Conservation (phyloP, 179 eudicot species). For the Drosera spatulata region DNA sequence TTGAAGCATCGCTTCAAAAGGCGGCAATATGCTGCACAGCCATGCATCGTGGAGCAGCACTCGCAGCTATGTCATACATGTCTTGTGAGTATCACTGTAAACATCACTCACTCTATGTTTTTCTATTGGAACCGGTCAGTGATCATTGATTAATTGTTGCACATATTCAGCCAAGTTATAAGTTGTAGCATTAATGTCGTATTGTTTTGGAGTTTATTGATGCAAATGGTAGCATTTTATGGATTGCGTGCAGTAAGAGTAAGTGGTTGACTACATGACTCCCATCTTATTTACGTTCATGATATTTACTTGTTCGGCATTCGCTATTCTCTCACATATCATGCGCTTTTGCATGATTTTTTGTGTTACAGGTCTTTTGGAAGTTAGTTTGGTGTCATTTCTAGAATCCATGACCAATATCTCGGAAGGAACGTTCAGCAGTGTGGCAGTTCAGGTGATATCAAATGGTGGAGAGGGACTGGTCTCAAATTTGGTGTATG, state of each 20-base stretch:
- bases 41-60: conserved; percentile 99
- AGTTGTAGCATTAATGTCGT: too few species aligned
- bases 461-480: conserved; percentile 87
- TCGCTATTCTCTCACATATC: too few species aligned
- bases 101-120: neutral
- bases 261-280: too few species aligned
- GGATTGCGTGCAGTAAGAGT: too few species aligned
- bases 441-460: conserved; percentile 69
- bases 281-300: too few species aligned
- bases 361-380: conserved; percentile 63
- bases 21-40: conserved; percentile 97
- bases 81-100: conserved; percentile 47
- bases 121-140: neutral
- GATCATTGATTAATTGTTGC: neutral
- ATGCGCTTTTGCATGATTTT: neutral
- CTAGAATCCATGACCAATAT: conserved; percentile 45
- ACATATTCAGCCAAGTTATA: neutral
- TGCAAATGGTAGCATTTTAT: too few species aligned
- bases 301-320: too few species aligned
- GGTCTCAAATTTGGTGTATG: conserved; percentile 83
- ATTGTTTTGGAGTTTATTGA: neutral
- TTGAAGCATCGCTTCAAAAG: conserved; percentile 86
- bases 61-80: conserved; percentile 94
- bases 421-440: conserved; percentile 45
- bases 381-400: conserved; percentile 50